phyloP scores from a whole-genome alignment of 352 stramenopile genomes.

The Phytophthora hybrid region DNA sequence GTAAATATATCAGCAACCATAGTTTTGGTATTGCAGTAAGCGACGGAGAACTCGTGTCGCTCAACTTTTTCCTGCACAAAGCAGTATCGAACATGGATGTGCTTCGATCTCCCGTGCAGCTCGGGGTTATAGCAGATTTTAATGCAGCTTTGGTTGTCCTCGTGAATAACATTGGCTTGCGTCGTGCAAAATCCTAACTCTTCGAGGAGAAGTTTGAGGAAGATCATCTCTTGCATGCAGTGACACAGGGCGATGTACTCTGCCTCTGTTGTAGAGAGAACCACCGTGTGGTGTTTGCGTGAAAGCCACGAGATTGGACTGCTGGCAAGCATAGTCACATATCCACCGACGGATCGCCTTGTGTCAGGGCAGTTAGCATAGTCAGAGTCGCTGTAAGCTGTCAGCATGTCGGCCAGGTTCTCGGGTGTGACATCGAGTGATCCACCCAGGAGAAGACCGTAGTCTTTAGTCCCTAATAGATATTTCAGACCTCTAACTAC shows the following conservation, averaged over 20 bases:
- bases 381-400: conserved; percentile 17
- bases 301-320: conserved; percentile 21
- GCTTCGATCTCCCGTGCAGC: conserved; percentile 39
- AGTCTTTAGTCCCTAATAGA: conserved; percentile 17
- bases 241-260: conserved; percentile 9
- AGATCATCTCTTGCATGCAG: conserved; percentile 16
- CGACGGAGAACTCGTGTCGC: conserved; percentile 25
- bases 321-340: not conserved
- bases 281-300: conserved; percentile 20
- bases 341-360: too few species aligned
- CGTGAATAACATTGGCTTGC: conserved; percentile 22
- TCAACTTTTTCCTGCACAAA: conserved; percentile 49
- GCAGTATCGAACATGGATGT: conserved; percentile 47
- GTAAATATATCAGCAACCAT: conserved; percentile 48
- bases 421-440: not conserved
- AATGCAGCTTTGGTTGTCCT: conserved; percentile 54
- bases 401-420: conserved; percentile 9
- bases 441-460: conserved; percentile 17
- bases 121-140: conserved; percentile 40
- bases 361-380: conserved; percentile 9
- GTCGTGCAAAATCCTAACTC: conserved; percentile 7
- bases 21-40: conserved; percentile 38
- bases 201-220: conserved; percentile 8
- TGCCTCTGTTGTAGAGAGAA: conserved; percentile 8
- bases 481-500: conserved; percentile 25